Conservation (phyloP, 2,329 filamentous ascomycete species). For the Stagonosporopsis chrysanthemi region DNA sequence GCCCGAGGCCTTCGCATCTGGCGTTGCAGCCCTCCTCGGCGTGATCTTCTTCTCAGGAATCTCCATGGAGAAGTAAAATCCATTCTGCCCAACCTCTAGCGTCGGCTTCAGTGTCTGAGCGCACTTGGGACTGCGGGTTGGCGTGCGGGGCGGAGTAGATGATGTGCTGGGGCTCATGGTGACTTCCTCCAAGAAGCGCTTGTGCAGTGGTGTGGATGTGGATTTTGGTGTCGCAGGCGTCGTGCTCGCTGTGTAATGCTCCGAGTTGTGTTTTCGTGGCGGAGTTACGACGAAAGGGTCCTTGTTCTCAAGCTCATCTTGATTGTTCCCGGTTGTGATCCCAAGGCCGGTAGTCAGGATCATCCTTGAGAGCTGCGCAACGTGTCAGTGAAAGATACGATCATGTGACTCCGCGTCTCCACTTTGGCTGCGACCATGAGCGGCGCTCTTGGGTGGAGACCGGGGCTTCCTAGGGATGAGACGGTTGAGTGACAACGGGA, state of each 20-base stretch:
- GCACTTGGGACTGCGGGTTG: conserved; percentile 10
- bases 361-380: conserved; percentile 11
- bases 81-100: conserved; percentile 29
- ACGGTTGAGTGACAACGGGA: neutral
- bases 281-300: conserved; percentile 17
- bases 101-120: conserved; percentile 15
- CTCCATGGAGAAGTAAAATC: conserved; percentile 33
- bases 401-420: conserved; percentile 9
- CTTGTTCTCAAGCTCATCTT: conserved; percentile 7
- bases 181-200: conserved; percentile 27
- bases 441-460: neutral
- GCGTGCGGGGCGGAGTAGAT: conserved; percentile 24
- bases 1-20: neutral
- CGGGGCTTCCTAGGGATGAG: conserved; percentile 1
- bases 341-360: neutral
- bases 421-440: neutral
- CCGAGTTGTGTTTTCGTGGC: neutral
- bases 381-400: conserved; percentile 16
- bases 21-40: conserved; percentile 15
- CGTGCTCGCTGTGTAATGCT: neutral
- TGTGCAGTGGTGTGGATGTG: conserved; percentile 21
- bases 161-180: conserved; percentile 23
- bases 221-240: conserved; percentile 10
- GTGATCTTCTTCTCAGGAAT: conserved; percentile 24
- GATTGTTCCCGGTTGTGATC: neutral